phyloP scores from a whole-genome alignment of 2,329 filamentous ascomycete genomes.

The Xylaria sp. region DNA sequence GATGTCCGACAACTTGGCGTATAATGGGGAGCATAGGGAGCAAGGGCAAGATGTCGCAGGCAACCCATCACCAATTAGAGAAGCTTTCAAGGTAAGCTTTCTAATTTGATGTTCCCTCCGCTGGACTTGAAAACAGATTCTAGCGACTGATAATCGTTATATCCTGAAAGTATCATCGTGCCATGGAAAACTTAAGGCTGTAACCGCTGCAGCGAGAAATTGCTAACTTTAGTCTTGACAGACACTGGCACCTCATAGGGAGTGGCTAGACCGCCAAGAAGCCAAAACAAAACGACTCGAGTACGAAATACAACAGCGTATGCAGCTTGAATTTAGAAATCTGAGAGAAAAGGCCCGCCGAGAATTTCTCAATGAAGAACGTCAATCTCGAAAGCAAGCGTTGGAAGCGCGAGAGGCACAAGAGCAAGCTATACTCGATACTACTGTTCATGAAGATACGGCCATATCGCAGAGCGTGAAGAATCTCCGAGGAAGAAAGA shows the following conservation, averaged over 20 bases:
- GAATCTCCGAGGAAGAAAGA: neutral
- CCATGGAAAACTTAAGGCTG: neutral
- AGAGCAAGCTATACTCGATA: neutral
- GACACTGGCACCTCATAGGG: neutral
- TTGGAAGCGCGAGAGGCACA: neutral
- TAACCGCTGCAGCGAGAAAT: neutral
- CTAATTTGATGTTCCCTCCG: neutral
- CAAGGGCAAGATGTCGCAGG: neutral
- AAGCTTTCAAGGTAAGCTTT: conserved; percentile 20
- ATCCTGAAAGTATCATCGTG: no score
- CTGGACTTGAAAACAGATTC: no score
- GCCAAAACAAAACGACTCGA: neutral
- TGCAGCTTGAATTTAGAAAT: neutral
- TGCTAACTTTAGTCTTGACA: conserved; percentile 6
- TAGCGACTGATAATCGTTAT: neutral
- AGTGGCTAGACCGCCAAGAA: conserved; percentile 9
- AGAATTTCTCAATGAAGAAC: neutral
- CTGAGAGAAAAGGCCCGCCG: neutral
- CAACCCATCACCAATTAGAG: neutral
- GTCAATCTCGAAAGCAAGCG: neutral
- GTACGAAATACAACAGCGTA: neutral
- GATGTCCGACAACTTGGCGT: neutral
- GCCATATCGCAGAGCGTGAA: neutral
- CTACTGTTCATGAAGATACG: neutral
- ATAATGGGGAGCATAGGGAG: neutral